Conservation (phyloP, 306 rosid species). For the Luffa aegyptiaca region DNA sequence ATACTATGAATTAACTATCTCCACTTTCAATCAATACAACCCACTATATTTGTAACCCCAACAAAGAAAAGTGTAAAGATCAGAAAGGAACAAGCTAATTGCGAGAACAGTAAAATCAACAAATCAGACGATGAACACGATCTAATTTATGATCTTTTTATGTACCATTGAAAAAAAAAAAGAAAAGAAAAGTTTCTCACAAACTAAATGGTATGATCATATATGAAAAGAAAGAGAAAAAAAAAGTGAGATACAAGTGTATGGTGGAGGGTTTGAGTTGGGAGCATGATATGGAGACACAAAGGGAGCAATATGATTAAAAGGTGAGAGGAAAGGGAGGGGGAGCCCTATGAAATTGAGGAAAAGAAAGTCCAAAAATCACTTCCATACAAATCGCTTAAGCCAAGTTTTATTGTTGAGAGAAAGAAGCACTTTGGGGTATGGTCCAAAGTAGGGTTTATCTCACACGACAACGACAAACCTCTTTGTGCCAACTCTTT, state of each 20-base stretch:
- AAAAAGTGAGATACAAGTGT: not conserved
- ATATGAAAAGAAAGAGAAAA: too few relatives aligned
- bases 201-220: not conserved
- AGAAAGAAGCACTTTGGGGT: not conserved
- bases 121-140: too few relatives aligned
- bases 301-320: constrained; percentile 10
- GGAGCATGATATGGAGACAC: not conserved
- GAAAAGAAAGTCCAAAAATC: not conserved
- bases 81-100: too few relatives aligned
- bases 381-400: constrained; percentile 2
- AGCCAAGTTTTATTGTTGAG: not conserved
- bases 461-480: not conserved
- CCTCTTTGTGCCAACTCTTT: constrained; percentile 4
- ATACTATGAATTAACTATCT: not conserved
- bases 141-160: not conserved
- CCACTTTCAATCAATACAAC: not conserved
- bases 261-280: not conserved
- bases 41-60: not conserved
- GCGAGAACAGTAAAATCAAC: too few relatives aligned
- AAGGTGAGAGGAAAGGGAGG: not conserved
- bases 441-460: constrained; percentile 12
- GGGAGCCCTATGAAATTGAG: constrained; percentile 3
- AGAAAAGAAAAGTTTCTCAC: not conserved
- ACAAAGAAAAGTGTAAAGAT: too few relatives aligned
- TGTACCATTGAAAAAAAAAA: too few relatives aligned